A percentile compares a stretch with the other conserved stretches of the same genome.
These are phyloP conservation scores for Nakazawaea sp. DNA, from an alignment of 805 yeast species.

Conservation along the genomic window DNA sequence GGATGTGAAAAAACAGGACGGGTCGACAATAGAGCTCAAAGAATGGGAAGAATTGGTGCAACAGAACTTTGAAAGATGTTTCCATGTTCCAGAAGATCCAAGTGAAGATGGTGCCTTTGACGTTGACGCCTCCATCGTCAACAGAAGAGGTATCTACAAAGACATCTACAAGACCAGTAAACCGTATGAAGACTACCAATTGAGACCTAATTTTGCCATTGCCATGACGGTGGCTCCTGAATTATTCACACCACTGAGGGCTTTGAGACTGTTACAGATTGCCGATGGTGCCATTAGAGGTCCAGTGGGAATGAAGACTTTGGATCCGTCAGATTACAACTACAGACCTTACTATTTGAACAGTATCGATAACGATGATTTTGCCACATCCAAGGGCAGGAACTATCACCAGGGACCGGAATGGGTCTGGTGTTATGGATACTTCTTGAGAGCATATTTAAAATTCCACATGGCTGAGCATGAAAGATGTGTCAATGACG, in stretches of 20 bases:
- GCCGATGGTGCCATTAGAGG: slow-evolving; percentile 80
- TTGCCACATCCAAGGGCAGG: slow-evolving; percentile 90
- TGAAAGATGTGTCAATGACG: slow-evolving; percentile 25
- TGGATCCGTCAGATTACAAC: slow-evolving; percentile 89
- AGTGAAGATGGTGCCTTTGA: slow-evolving; percentile 54
- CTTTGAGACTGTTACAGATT: slow-evolving; percentile 53
- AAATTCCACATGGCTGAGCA: slow-evolving; percentile 39
- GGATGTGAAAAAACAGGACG: slow-evolving; percentile 53
- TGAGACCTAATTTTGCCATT: slow-evolving; percentile 87
- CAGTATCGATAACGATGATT: slow-evolving; percentile 73
- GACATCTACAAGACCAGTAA: slow-evolving; percentile 79
- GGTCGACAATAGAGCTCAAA: slow-evolving; percentile 43
- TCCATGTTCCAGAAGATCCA: slow-evolving; percentile 64
- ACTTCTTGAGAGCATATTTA: slow-evolving; percentile 72
- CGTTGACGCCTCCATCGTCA: slow-evolving; percentile 58
- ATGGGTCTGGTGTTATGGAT: slow-evolving; percentile 94
- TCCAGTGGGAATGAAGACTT: slow-evolving; percentile 84
- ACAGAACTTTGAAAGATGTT: slow-evolving; percentile 72
- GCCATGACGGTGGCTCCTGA: slow-evolving; percentile 97
- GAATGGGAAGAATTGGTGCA: slow-evolving; percentile 72
- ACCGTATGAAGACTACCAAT: slow-evolving; percentile 88
- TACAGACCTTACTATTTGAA: slow-evolving; percentile 87
- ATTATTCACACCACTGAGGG: slow-evolving; percentile 58
- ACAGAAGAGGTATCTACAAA: slow-evolving; percentile 91
- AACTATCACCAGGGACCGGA: slow-evolving; percentile 99